Evolutionary conservation across 2,329 filamentous ascomycete genomes (phyloP), one percentile per base, ranked within the genome.

Genomic region (Diaporthe citrichinensis): DNA sequence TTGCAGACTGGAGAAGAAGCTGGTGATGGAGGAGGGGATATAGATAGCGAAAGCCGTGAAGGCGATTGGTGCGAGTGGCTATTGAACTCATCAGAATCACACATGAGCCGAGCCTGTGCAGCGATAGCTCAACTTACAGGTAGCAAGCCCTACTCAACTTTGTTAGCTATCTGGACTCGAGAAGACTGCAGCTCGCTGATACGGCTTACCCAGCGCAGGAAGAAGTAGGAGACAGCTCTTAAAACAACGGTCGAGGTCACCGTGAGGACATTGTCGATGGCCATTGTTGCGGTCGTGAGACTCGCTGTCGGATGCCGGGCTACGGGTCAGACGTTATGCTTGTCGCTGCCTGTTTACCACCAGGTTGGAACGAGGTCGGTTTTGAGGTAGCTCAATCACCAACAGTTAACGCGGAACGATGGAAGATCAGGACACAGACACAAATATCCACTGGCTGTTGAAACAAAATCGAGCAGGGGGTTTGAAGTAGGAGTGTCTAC

Each of bases 21-120:
- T 90, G 17, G 87, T 84, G 69, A 94, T 82, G 83, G 93, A 94
- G 0, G 92, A 87, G 0, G 92, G 88, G 0, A 92, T 81, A 79
- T 94, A 95, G 74, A 95, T 83, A 34, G 90, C 91, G 76, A 93
- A 92, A 2, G 93, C 85, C 0, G 92, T 88, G 74, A 91, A 91
- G 4, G 92, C 85, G 15, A 89, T 79, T 20, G 78, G 74, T 8
- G 82, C 80, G 4, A 80, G 49, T 34, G 53, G 77, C 79, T 74
- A 77, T 76, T 41, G 8, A 34, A 9, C 3, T 9, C 12, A 39
- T 72, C 69, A 72, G 72, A 67, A 55, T 7, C 58, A 31, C 34
- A 62, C 51, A 23, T 10, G 57, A 72, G 44, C 31, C 17, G n/a
- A 53, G 25, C 23, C 28, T 39, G 55, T 41, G 14, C 28, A 31